Base-by-base conservation (phyloP, 2,329 filamentous ascomycete species). In the Aureobasidium namibiae region DNA sequence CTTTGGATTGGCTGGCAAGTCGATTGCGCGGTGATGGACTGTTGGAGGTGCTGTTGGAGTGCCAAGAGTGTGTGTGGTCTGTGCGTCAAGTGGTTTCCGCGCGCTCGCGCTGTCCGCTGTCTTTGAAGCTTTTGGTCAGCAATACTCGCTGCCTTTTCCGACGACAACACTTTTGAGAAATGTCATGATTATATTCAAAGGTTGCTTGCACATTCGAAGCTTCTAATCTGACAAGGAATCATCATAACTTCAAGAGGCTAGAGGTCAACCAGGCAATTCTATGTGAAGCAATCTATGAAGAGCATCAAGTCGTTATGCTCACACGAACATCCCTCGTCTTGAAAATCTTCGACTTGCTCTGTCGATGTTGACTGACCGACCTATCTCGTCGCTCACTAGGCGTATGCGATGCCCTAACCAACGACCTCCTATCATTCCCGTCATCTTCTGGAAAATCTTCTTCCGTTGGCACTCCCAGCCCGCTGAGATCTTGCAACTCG, bases 121-220 rank as follows among this genome's bases (percentile, higher is more conserved):
- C 18, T 34, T 39, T 29, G 49, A 38, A 16, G 39, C 29, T 56
- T 56, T 56, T 56, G 52, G 52, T 56, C 52, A 56, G 52, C 52
- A 56, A 23, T 18, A 8, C 31, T 36, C 13, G 3, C 18, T 6
- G 13, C 24, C 41, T 14, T 23, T 26, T 24, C 10, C 11, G n/a
- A 31, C 38, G 13, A 48, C 24, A 13, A 34, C 11, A 9, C 21
- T 21, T 36, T 21, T 4, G 11, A 13, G 18, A 24, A 36, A 13
- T 36, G 33, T 11, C n/a, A n/a, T n/a, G n/a, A n/a, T 10, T 36
- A 10, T 8, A 3, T 8, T 18, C 16, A 39, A 39, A n/a, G 18
- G 8, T 29, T 33, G 44, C 44, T 46, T 34, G 45, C 45, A 29
- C 45, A 23, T 31, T 34, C 16, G 10, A 3, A 13, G 16, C 8